Evolutionary conservation across 2,329 filamentous ascomycete genomes (phyloP).

Genomic region (Parastagonospora nodorum): DNA sequence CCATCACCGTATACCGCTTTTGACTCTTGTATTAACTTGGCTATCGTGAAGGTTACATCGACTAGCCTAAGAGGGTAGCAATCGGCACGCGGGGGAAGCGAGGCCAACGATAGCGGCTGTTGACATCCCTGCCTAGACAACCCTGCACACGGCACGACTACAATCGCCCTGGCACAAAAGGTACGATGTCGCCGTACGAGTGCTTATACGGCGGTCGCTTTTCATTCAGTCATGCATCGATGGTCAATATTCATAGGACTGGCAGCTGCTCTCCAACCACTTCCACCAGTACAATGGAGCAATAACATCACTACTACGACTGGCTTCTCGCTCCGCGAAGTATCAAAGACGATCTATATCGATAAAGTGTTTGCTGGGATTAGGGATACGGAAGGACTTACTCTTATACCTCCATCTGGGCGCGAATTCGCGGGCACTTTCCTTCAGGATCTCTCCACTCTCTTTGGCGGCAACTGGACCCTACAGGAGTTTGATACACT

Average conservation of each 20-base stretch:
- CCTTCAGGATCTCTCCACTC: constrained; percentile 49
- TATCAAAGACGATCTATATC: constrained; percentile 49
- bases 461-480: constrained; percentile 51
- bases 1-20: not conserved
- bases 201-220: not conserved
- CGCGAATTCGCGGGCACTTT: constrained; percentile 57
- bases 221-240: constrained; percentile 13
- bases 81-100: constrained; percentile 30
- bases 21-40: not conserved
- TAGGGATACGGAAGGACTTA: constrained; percentile 54
- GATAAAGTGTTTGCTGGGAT: constrained; percentile 45
- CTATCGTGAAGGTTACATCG: constrained; percentile 25
- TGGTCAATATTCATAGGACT: constrained; percentile 13
- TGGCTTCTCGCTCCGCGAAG: constrained; percentile 28
- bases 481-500: constrained; percentile 46
- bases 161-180: not conserved
- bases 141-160: not conserved
- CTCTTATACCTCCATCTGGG: constrained; percentile 58
- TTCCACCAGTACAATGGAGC: constrained; percentile 46
- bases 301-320: constrained; percentile 10
- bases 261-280: constrained; percentile 44
- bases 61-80: not conserved
- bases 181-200: constrained; percentile 1
- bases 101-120: constrained; percentile 16
- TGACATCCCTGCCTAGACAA: constrained; percentile 4